Evolutionary conservation across 2,329 filamentous ascomycete species (phyloP).

Genomic region (Colletotrichum euphorbiae): DNA sequence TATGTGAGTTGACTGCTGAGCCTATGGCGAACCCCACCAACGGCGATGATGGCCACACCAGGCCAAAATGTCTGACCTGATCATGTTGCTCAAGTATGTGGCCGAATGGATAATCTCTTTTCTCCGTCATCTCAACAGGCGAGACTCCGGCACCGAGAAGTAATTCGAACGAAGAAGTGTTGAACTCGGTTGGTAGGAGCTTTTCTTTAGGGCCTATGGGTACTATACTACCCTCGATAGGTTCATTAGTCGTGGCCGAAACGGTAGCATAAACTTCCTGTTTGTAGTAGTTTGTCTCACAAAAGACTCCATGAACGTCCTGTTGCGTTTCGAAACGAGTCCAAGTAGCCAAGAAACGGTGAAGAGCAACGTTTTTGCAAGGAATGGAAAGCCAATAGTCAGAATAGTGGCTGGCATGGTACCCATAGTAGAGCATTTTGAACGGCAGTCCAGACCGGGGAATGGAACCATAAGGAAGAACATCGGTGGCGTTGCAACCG

Average conservation of each 20-base stretch:
- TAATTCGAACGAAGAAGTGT: constrained; percentile 50
- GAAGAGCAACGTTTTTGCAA: constrained; percentile 49
- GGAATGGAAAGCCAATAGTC: constrained; percentile 47
- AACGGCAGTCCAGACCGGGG: constrained; percentile 39
- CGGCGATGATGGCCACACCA: constrained; percentile 44
- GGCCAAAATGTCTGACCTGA: constrained; percentile 15
- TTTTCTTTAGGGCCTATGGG: constrained; percentile 17
- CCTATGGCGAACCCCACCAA: constrained; percentile 52
- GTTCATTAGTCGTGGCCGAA: constrained; percentile 8
- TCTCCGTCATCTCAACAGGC: neutral
- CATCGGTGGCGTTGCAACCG: constrained; percentile 49
- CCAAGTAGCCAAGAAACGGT: constrained; percentile 54
- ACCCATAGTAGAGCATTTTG: constrained; percentile 57
- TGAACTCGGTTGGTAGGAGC: constrained; percentile 47
- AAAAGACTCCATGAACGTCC: constrained; percentile 54
- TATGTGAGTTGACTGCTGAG: neutral
- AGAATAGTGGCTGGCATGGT: constrained; percentile 48
- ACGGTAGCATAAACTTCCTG: constrained; percentile 58
- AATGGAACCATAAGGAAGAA: constrained; percentile 17
- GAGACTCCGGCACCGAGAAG: constrained; percentile 47
- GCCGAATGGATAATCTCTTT: constrained; percentile 44
- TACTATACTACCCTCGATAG: constrained; percentile 28
- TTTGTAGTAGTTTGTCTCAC: constrained; percentile 57
- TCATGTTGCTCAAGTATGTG: constrained; percentile 45
- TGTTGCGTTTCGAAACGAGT: neutral